Evolutionary conservation across 2,329 filamentous ascomycete species (phyloP).

Genomic region (Trichoderma sp.): DNA sequence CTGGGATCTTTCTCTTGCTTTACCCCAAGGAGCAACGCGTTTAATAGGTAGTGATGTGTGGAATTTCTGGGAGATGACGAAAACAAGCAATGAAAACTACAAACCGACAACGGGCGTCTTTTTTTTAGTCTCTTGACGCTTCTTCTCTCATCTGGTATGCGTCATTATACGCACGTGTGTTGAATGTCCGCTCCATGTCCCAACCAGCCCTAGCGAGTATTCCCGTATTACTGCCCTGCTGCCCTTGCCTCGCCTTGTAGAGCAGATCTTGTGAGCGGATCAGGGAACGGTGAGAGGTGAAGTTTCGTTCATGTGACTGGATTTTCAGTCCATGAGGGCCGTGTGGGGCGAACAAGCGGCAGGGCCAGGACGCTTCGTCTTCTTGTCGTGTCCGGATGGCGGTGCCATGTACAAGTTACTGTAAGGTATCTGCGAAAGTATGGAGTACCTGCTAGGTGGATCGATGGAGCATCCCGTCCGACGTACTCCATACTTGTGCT

Average conservation of each 20-base stretch:
- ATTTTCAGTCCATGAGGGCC: neutral
- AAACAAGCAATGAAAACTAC: conserved; percentile 5
- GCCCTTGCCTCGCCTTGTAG: neutral
- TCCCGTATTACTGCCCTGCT: conserved; percentile 5
- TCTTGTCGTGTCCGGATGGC: neutral
- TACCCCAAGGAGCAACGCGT: neutral
- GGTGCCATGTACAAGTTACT: no score
- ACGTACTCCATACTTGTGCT: conserved; percentile 2
- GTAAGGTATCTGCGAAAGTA: conserved; percentile 10
- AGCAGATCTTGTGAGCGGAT: conserved; percentile 3
- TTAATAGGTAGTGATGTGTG: neutral
- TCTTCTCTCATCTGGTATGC: neutral
- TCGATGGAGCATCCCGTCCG: conserved; percentile 3
- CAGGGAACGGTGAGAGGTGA: conserved; percentile 8
- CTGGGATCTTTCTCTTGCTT: neutral
- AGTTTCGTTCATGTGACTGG: conserved; percentile 12
- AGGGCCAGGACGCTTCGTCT: neutral
- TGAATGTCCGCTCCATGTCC: neutral
- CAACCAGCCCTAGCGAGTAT: neutral
- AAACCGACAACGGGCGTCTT: conserved; percentile 1
- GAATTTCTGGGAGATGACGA: conserved; percentile 10
- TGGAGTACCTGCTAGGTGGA: conserved; percentile 14
- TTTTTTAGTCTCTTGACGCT: neutral
- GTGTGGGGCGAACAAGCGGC: neutral
- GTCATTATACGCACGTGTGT: conserved; percentile 16